Percentiles rank a stretch among this genome's conserved stretches.
Evolutionary conservation across 2,329 filamentous ascomycete genomes (phyloP).

Genomic region (Fusarium nelsonii): DNA sequence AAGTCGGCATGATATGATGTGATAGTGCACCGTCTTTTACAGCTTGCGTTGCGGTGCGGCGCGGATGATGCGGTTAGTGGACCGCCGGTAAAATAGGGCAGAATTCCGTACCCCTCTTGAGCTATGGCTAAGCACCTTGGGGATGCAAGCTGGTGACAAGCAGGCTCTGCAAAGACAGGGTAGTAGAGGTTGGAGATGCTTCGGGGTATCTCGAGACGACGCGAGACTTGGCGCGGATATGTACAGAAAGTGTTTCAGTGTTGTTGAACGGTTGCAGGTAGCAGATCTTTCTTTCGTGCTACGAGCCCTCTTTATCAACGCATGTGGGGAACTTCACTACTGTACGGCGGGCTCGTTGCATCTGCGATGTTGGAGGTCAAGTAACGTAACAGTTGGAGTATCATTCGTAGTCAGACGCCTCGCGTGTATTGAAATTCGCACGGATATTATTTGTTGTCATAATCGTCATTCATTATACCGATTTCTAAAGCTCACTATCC

Average conservation of each 20-base stretch:
- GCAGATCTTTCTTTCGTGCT: constrained; percentile 11
- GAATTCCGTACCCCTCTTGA: constrained; percentile 24
- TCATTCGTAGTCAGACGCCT: constrained; percentile 11
- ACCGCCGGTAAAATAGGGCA: constrained; percentile 38
- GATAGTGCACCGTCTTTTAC: constrained; percentile 15
- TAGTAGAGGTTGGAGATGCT: constrained; percentile 19
- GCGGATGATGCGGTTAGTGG: constrained; percentile 19
- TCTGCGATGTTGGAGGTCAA: constrained; percentile 27
- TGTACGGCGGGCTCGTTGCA: constrained; percentile 24
- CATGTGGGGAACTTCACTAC: constrained; percentile 39
- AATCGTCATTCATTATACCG: constrained; percentile 37
- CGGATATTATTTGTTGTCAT: constrained; percentile 20
- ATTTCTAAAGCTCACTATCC: not conserved
- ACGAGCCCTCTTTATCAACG: constrained; percentile 33
- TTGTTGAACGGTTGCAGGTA: constrained; percentile 7
- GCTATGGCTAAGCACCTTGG: constrained; percentile 1
- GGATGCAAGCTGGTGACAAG: constrained; percentile 19
- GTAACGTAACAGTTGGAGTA: constrained; percentile 44
- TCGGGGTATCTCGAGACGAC: constrained; percentile 29
- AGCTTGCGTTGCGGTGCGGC: constrained; percentile 6
- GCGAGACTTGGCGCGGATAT: constrained; percentile 14
- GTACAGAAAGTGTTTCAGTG: constrained; percentile 18
- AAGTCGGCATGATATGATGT: constrained; percentile 33
- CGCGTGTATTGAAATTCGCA: constrained; percentile 1
- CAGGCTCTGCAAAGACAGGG: constrained; percentile 23